Percentiles rank a stretch among this genome's conserved stretches.
phyloP scores from a whole-genome alignment of 2,329 filamentous ascomycete species.

The Scytalidium sp. region DNA sequence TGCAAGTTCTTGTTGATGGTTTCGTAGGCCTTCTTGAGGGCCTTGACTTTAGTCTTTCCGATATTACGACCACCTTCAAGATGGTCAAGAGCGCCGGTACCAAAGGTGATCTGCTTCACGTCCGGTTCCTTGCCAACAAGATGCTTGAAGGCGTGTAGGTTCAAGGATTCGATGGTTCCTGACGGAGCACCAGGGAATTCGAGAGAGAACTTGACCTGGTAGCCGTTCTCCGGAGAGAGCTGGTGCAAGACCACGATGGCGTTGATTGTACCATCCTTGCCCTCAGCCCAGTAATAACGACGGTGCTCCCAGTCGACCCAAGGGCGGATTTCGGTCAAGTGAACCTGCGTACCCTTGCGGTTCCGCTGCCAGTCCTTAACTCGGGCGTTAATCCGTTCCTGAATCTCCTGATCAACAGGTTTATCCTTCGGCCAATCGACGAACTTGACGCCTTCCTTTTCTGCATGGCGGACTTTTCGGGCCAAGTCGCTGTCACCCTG shows the following conservation, averaged over 20 bases:
- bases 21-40: constrained; percentile 79
- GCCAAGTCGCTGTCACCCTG: constrained; percentile 72
- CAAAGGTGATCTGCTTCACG: constrained; percentile 74
- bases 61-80: constrained; percentile 80
- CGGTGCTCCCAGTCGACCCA: constrained; percentile 84
- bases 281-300: constrained; percentile 79
- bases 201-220: constrained; percentile 95
- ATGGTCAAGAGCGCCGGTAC: constrained; percentile 72
- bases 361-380: constrained; percentile 76
- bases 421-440: constrained; percentile 67
- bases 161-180: constrained; percentile 81
- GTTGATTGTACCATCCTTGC: constrained; percentile 67
- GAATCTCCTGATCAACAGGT: constrained; percentile 62
- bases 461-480: constrained; percentile 79
- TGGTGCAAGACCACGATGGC: constrained; percentile 82
- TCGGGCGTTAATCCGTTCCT: constrained; percentile 65
- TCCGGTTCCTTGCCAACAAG: constrained; percentile 53
- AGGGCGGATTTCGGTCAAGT: constrained; percentile 84
- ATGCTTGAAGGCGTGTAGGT: constrained; percentile 62
- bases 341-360: constrained; percentile 83
- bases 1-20: constrained; percentile 78
- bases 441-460: constrained; percentile 81
- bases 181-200: constrained; percentile 87
- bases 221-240: constrained; percentile 76
- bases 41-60: constrained; percentile 74